Evolutionary conservation across 768 basidiomycete genomes (phyloP), one percentile per base, ranked within the genome.

Genomic region (Harrya chromipes): DNA sequence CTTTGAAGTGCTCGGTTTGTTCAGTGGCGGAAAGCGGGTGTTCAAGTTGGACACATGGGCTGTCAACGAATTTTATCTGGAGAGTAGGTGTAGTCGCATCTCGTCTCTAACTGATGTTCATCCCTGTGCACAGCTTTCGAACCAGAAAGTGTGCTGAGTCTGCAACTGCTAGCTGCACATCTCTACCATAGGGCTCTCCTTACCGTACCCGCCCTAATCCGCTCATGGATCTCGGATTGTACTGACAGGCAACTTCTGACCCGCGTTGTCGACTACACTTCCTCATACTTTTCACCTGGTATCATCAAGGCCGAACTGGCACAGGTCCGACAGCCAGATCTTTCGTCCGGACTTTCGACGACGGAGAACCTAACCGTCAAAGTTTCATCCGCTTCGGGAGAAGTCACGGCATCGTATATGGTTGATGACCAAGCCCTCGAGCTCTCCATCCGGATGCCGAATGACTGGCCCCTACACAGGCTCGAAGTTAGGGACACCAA

Each of bases 341-440:
- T 71, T 9, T 65, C 74, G 4, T 72, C 77, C n/a, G 80, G 80
- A 49, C 72, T 89, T 29, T 49, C 53, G 6, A 68, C 74, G 2
- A 90, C 90, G 57, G 92, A 94, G 55, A 87, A 83, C 51, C 70
- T 97, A 50, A 79, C 78, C 9, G 72, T 98, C 67, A 92, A 90
- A 59, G 85, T 97, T 19, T 79, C 84, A 0, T 70, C 67, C 29
- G 78, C 80, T 2, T 78, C 84, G 20, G 84, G 85, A 52, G 97
- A 98, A 67, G 88, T 97, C 37, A 81, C 81, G 1, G 91, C 86
- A 10, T 78, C 81, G 16, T 99, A 95, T 62, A 73, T 79, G 27
- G 87, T 99, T 1, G 97, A 99, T 64, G 97, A 99, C 38, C 91
- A 98, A 63, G 80, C 84, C 43, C 80, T 99, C 56, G 95, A 98